A percentile compares a stretch with the other conserved stretches of the same genome.
phyloP scores from a whole-genome alignment of 768 basidiomycete species.

The Pholiota conissans region DNA sequence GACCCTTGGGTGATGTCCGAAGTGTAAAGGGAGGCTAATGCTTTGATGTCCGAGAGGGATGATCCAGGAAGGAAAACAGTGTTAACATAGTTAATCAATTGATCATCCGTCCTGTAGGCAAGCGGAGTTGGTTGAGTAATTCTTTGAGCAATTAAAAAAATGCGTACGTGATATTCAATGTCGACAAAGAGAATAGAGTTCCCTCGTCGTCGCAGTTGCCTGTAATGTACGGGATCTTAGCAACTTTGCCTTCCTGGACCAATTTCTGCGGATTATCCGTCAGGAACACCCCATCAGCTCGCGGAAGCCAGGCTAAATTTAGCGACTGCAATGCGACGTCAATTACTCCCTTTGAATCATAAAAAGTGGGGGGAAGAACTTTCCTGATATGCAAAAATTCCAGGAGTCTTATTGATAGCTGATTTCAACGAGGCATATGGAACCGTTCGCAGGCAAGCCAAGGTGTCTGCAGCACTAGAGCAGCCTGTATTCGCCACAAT shows the following conservation, averaged over 20 bases:
- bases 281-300: constrained; percentile 51
- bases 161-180: constrained; percentile 48
- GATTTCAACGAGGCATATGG: constrained; percentile 35
- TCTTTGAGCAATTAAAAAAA: constrained; percentile 21
- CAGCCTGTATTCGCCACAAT: constrained; percentile 35
- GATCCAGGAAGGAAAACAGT: constrained; percentile 28
- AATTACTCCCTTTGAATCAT: neutral
- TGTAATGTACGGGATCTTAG: constrained; percentile 37
- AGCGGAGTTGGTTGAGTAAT: neutral
- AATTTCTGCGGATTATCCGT: constrained; percentile 43
- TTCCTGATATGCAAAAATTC: constrained; percentile 41
- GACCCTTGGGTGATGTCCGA: constrained; percentile 40
- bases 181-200: constrained; percentile 46
- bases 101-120: constrained; percentile 12
- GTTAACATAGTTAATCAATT: constrained; percentile 16
- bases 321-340: constrained; percentile 8
- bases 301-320: constrained; percentile 47
- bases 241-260: constrained; percentile 43
- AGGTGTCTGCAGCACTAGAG: constrained; percentile 34
- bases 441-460: constrained; percentile 39
- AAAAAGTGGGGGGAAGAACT: neutral
- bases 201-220: constrained; percentile 43
- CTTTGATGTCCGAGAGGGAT: constrained; percentile 22
- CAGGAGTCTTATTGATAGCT: constrained; percentile 40
- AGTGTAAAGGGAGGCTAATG: constrained; percentile 32